phyloP scores from a whole-genome alignment of 305 asterid species.

The Solanum chacoense region DNA sequence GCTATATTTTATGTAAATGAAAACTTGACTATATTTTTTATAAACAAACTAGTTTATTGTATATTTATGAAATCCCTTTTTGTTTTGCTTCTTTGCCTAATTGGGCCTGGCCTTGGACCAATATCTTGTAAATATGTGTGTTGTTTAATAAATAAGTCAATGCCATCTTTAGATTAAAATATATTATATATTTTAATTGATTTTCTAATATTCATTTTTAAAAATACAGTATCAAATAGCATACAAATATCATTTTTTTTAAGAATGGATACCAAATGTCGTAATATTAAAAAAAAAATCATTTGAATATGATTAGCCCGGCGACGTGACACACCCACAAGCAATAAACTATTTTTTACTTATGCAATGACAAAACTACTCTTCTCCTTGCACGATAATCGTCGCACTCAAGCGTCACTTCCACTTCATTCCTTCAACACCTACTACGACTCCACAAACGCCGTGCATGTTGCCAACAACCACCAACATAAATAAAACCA shows the following conservation, averaged over 20 bases:
- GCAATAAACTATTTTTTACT: too few species aligned
- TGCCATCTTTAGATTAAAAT: neutral
- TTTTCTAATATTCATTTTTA: neutral
- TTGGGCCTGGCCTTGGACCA: neutral
- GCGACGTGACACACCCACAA: neutral
- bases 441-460: neutral
- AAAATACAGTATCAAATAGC: too few species aligned
- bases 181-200: neutral
- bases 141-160: neutral
- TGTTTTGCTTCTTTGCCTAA: neutral
- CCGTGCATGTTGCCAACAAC: neutral
- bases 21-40: too few species aligned
- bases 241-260: too few species aligned
- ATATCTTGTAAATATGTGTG: neutral
- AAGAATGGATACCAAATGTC: neutral
- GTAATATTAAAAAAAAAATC: too few species aligned
- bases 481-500: neutral
- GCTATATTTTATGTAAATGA: neutral
- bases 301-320: neutral
- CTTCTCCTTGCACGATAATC: neutral
- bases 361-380: neutral
- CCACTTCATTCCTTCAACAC: neutral
- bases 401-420: neutral
- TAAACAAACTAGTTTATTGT: neutral
- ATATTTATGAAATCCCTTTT: neutral